Percentiles rank a stretch among this genome's conserved stretches.
Conservation (phyloP, 2,329 filamentous ascomycete species). For the Fusarium sp. region DNA sequence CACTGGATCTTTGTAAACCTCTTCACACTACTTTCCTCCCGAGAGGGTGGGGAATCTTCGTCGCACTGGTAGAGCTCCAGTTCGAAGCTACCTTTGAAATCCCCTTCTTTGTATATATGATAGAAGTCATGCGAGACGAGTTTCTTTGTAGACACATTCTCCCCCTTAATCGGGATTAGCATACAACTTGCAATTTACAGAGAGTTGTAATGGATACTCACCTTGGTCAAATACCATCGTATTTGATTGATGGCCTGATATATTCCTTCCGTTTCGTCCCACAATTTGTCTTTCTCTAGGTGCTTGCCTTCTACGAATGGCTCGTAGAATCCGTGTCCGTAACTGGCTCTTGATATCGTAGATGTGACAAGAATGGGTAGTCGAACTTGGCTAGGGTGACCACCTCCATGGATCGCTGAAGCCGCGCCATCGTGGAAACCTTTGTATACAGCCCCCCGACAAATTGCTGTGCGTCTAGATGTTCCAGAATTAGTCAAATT, state of each 20-base stretch:
- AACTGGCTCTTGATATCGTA: not conserved
- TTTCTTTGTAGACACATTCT: no score
- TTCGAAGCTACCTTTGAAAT: no score
- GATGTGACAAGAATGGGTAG: not conserved
- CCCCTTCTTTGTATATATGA: no score
- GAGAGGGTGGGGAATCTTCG: not conserved
- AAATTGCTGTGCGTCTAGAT: constrained; percentile 5
- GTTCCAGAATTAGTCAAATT: no score
- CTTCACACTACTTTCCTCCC: not conserved
- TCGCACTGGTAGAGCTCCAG: no score
- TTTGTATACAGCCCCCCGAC: constrained; percentile 2
- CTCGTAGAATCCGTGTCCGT: not conserved
- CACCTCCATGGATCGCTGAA: not conserved
- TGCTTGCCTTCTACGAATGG: not conserved
- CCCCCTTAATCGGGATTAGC: no score
- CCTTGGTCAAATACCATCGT: not conserved
- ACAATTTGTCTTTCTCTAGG: not conserved
- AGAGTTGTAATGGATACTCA: no score
- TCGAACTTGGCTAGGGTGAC: not conserved
- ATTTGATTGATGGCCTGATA: not conserved
- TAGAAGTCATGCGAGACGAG: no score
- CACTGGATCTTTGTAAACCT: not conserved
- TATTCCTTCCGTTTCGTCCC: not conserved
- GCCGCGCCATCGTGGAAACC: not conserved
- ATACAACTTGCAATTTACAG: no score